Conservation (phyloP, 805 yeast species). For the Schwanniomyces sp. region DNA sequence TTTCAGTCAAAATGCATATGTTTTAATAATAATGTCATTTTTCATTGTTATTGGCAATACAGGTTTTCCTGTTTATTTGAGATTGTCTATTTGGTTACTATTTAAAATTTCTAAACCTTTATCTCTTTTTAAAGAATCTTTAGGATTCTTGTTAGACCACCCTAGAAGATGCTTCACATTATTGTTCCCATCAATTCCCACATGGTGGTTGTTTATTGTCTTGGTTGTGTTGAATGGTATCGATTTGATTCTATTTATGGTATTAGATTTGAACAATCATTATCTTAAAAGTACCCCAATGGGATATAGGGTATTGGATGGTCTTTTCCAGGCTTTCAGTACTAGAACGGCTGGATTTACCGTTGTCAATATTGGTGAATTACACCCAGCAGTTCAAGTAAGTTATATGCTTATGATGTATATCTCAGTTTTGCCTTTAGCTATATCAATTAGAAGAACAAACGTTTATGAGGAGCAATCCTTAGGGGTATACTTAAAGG, state of each 20-base stretch:
- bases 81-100: slow-evolving; percentile 81
- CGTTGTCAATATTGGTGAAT: slow-evolving; percentile 62
- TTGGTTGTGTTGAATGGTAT: slow-evolving; percentile 68
- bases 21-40: slow-evolving; percentile 61
- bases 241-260: slow-evolving; percentile 78
- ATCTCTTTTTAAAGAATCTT: slow-evolving; percentile 67
- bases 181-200: slow-evolving; percentile 87
- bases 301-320: slow-evolving; percentile 75
- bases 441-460: slow-evolving; percentile 93
- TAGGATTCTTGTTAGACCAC: slow-evolving; percentile 86
- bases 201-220: slow-evolving; percentile 89
- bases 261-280: slow-evolving; percentile 63
- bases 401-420: slow-evolving; percentile 97
- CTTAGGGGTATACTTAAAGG: slow-evolving; percentile 72
- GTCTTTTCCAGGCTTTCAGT: slow-evolving; percentile 85
- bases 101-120: slow-evolving; percentile 66
- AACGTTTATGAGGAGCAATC: slow-evolving; percentile 98
- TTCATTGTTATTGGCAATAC: slow-evolving; percentile 91
- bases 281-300: slow-evolving; percentile 55
- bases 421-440: slow-evolving; percentile 92
- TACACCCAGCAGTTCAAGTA: slow-evolving; percentile 92
- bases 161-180: slow-evolving; percentile 96
- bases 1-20: slow-evolving; percentile 64
- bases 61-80: slow-evolving; percentile 82
- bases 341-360: slow-evolving; percentile 94